phyloP scores from a whole-genome alignment of 176 grass and related monocot species.

The Sorghum bicolor region DNA sequence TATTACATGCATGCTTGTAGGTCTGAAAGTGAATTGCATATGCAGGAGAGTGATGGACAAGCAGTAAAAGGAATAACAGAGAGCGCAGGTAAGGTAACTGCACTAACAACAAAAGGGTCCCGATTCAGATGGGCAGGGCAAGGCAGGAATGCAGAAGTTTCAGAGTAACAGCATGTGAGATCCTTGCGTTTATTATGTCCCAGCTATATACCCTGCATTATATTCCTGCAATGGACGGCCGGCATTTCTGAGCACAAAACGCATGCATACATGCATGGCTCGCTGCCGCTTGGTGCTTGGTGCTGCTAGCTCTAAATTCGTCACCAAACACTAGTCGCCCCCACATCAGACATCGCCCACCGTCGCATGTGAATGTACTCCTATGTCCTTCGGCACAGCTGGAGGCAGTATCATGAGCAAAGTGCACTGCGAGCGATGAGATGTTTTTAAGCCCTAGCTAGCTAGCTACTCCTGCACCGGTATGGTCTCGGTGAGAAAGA shows the following conservation, averaged over 20 bases:
- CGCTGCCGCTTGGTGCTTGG: background rate
- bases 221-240: background rate
- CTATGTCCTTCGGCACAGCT: background rate
- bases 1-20: background rate
- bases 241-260: background rate
- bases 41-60: no score
- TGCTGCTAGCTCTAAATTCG: constrained; percentile 14
- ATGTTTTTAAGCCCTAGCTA: background rate
- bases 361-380: background rate
- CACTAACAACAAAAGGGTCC: no score
- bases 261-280: constrained; percentile 16
- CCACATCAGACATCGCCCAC: background rate
- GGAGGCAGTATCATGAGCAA: background rate
- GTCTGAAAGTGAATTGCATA: no score
- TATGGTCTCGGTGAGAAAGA: background rate
- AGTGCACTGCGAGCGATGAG: background rate
- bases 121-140: no score
- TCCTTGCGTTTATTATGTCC: background rate
- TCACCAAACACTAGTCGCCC: background rate
- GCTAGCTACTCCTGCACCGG: no score
- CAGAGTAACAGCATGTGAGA: no score
- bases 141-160: no score
- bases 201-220: background rate
- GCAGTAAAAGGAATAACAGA: no score
- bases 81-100: no score